phyloP scores from a whole-genome alignment of 345 rosid genomes.

The Fremontodendron californicum region DNA sequence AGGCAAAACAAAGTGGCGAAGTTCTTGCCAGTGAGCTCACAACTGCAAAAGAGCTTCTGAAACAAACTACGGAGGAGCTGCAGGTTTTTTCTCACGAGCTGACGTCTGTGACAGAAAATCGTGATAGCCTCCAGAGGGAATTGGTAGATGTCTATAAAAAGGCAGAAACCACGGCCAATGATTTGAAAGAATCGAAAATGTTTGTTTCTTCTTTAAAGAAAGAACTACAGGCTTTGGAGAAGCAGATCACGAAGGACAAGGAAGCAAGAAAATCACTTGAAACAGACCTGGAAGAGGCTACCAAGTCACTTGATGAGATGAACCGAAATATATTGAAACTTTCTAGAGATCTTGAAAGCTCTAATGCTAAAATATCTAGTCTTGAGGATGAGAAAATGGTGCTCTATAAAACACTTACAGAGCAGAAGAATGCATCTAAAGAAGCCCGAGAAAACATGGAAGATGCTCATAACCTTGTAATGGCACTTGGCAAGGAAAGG shows the following conservation, averaged over 20 bases:
- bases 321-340: constrained; percentile 58
- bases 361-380: constrained; percentile 46
- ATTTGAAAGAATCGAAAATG: constrained; percentile 53
- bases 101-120: constrained; percentile 41
- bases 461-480: constrained; percentile 76
- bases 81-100: constrained; percentile 41
- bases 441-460: constrained; percentile 82
- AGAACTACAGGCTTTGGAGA: constrained; percentile 53
- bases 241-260: constrained; percentile 56
- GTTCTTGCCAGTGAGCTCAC: constrained; percentile 48
- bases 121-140: constrained; percentile 12
- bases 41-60: constrained; percentile 45
- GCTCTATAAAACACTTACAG: constrained; percentile 65
- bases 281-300: constrained; percentile 79
- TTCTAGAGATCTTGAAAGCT: constrained; percentile 59
- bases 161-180: constrained; percentile 51
- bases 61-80: constrained; percentile 48
- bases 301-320: constrained; percentile 81
- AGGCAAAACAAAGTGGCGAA: constrained; percentile 41
- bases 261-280: constrained; percentile 67
- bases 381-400: constrained; percentile 81
- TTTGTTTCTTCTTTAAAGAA: constrained; percentile 41
- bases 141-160: constrained; percentile 40
- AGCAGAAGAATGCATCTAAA: constrained; percentile 49
- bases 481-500: constrained; percentile 86